Evolutionary conservation across 2,329 filamentous ascomycete species (phyloP).

Genomic region (Neopestalotiopsis sp.): DNA sequence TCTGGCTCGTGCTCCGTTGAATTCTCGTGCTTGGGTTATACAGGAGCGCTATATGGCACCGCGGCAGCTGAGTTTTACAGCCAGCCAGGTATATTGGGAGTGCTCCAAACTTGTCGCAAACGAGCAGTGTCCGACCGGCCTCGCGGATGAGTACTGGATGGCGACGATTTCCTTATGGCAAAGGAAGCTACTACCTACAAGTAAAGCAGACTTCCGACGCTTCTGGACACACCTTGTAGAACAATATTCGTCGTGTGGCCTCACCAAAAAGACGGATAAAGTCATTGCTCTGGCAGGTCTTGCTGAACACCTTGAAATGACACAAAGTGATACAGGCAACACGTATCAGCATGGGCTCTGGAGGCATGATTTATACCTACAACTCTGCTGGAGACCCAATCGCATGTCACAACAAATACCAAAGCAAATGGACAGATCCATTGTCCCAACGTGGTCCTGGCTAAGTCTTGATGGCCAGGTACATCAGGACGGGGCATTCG

Average conservation of each 20-base stretch:
- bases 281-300: neutral
- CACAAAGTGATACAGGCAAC: neutral
- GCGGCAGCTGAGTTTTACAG: neutral
- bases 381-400: neutral
- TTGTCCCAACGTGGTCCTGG: neutral
- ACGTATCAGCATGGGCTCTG: neutral
- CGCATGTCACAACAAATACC: too few species aligned
- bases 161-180: neutral
- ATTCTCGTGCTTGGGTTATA: neutral
- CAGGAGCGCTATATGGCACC: neutral
- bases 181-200: neutral
- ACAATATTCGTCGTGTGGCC: neutral
- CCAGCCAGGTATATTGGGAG: neutral
- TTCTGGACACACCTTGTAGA: neutral
- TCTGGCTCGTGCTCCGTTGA: neutral
- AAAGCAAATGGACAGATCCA: neutral
- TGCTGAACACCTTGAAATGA: neutral
- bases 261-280: neutral
- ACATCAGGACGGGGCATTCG: neutral
- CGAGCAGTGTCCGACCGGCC: neutral
- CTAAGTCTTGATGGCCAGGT: neutral
- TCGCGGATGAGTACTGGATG: neutral
- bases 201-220: neutral
- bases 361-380: neutral
- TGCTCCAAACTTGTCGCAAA: neutral